phyloP scores from a whole-genome alignment of 805 yeast species.

The Saturnispora diversa region DNA sequence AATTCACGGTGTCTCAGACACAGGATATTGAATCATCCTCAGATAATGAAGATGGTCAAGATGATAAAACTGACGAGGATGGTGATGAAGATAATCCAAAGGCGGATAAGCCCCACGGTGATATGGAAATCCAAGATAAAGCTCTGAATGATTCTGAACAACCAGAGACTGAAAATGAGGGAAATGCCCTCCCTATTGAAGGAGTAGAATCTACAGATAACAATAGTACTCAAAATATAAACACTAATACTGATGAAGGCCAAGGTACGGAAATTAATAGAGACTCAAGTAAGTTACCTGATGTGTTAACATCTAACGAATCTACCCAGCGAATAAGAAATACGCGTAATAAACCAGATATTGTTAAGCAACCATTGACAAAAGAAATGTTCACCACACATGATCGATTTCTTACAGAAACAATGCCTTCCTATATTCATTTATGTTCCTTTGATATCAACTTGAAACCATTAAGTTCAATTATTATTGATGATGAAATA shows the following conservation, averaged over 20 bases:
- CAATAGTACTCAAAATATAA: no score
- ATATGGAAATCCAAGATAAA: no score
- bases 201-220: no score
- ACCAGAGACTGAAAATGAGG: neutral
- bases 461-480: conserved; percentile 35
- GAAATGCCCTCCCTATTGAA: no score
- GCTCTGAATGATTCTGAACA: no score
- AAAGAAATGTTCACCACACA: conserved; percentile 9
- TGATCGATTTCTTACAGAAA: conserved; percentile 11
- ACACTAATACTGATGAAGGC: no score
- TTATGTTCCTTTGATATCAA: conserved; percentile 32
- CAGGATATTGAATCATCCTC: conserved; percentile 2
- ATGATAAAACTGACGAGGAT: conserved; percentile 5
- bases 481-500: conserved; percentile 18
- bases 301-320: neutral
- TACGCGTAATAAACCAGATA: conserved; percentile 8
- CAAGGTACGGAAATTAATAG: no score
- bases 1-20: conserved; percentile 16
- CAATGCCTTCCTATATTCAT: conserved; percentile 16
- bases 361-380: conserved; percentile 3
- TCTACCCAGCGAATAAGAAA: conserved; percentile 4
- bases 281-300: no score
- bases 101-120: neutral
- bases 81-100: neutral
- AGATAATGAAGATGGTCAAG: conserved; percentile 10